phyloP scores from a whole-genome alignment of 1,139 yeast species.

The Sugiyamaella japonica region DNA sequence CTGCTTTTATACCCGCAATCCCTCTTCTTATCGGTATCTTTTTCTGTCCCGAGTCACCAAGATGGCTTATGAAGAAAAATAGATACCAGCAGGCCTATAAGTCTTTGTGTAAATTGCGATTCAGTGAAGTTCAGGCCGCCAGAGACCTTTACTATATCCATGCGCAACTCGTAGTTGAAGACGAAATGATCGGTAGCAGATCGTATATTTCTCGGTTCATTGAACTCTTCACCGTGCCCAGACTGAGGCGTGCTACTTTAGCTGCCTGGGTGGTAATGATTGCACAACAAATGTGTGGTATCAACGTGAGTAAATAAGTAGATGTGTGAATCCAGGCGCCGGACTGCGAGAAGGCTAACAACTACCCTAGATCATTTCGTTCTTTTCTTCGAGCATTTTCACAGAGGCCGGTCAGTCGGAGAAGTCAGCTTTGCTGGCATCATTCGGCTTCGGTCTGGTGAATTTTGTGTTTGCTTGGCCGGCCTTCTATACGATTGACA shows the following conservation, averaged over 20 bases:
- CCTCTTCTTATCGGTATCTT: conserved; percentile 27
- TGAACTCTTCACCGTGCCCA: conserved; percentile 61
- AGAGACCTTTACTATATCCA: conserved; percentile 72
- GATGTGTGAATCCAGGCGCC: too few relatives aligned
- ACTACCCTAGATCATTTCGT: conserved; percentile 58
- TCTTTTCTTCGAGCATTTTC: conserved; percentile 40
- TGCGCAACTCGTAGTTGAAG: conserved; percentile 59
- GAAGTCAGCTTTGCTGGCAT: conserved; percentile 59
- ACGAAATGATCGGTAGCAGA: conserved; percentile 42
- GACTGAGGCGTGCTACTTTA: conserved; percentile 76
- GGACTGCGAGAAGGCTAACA: background rate
- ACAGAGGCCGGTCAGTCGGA: conserved; percentile 18
- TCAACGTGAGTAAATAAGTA: conserved; percentile 44
- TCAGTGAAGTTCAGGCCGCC: conserved; percentile 60
- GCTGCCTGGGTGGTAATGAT: conserved; percentile 81
- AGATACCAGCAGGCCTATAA: conserved; percentile 58
- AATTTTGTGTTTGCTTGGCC: conserved; percentile 81
- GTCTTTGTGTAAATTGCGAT: conserved; percentile 52
- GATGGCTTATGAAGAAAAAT: conserved; percentile 62
- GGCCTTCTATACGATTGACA: conserved; percentile 78
- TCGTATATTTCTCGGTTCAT: conserved; percentile 35
- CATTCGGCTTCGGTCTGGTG: conserved; percentile 83
- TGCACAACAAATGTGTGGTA: conserved; percentile 88
- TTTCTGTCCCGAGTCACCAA: conserved; percentile 50
- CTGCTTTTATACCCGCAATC: conserved; percentile 38